These are phyloP conservation scores for Phytophthora macrochlamydospora DNA, from an alignment of 352 stramenopile genomes.

Conservation along the genomic window DNA sequence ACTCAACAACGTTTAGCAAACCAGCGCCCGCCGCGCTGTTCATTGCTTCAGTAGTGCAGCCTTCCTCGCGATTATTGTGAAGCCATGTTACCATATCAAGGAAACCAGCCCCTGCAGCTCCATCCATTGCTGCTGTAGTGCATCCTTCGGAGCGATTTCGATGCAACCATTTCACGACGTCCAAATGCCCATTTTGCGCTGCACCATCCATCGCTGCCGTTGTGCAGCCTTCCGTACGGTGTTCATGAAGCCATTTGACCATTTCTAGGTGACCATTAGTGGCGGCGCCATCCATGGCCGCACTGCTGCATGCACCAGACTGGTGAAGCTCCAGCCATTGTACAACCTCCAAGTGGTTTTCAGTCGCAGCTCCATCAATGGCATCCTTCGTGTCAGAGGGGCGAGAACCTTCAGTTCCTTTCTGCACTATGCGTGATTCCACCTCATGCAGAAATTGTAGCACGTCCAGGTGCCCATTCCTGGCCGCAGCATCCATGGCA, in stretches of 20 bases:
- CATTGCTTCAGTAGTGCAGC: constrained; percentile 29
- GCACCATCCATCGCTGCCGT: constrained; percentile 23
- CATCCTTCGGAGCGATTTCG: constrained; percentile 20
- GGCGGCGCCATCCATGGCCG: constrained; percentile 32
- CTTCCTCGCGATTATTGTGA: constrained; percentile 28
- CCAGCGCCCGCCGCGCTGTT: constrained; percentile 24
- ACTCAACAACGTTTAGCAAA: constrained; percentile 27
- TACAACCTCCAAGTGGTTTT: constrained; percentile 30
- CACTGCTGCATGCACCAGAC: constrained; percentile 20
- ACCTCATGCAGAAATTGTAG: constrained; percentile 27
- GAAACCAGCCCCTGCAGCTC: constrained; percentile 14
- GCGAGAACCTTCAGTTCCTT: constrained; percentile 5
- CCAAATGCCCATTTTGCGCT: constrained; percentile 23
- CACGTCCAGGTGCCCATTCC: constrained; percentile 27
- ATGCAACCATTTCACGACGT: constrained; percentile 30
- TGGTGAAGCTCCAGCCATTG: constrained; percentile 28
- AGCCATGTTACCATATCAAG: constrained; percentile 26
- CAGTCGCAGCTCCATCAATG: constrained; percentile 33
- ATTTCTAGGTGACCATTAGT: constrained; percentile 30
- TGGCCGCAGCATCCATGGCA: constrained; percentile 35
- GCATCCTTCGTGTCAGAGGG: constrained; percentile 27
- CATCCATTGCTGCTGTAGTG: constrained; percentile 30
- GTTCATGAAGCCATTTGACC: constrained; percentile 30
- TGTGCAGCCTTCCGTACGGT: constrained; percentile 25
- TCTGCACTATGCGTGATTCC: constrained; percentile 11